Conservation (phyloP, 768 basidiomycete species). For the Mycena rebaudengoi region DNA sequence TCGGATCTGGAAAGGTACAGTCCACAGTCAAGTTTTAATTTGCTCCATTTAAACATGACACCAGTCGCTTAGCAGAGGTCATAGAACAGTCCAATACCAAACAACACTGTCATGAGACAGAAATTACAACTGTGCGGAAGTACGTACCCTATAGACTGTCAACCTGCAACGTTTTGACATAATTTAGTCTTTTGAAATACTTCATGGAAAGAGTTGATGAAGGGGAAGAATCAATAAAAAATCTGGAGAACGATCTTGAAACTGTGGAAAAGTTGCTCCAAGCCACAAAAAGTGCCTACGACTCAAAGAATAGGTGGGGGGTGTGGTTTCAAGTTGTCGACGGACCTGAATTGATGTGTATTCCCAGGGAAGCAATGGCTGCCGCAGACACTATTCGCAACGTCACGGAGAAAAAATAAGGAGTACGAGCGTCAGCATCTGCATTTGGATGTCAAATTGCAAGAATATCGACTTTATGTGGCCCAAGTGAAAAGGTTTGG, state of each 20-base stretch:
- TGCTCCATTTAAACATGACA: neutral
- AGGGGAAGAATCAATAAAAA: too few relatives aligned
- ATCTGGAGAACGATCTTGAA: too few relatives aligned
- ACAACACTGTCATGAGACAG: neutral
- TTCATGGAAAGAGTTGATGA: conserved; percentile 13
- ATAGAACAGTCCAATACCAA: neutral
- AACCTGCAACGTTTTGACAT: neutral
- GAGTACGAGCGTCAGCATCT: conserved; percentile 7
- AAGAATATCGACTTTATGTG: too few relatives aligned
- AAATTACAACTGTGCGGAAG: conserved; percentile 12
- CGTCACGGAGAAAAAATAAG: neutral
- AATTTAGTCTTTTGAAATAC: neutral
- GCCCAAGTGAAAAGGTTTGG: too few relatives aligned
- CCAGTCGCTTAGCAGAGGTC: neutral
- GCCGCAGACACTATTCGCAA: neutral
- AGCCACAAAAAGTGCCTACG: too few relatives aligned
- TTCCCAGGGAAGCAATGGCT: conserved; percentile 2
- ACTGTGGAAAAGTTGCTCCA: too few relatives aligned
- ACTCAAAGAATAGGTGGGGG: too few relatives aligned
- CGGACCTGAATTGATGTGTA: too few relatives aligned
- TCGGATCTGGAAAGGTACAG: conserved; percentile 15
- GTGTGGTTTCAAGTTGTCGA: too few relatives aligned
- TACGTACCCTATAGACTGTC: neutral
- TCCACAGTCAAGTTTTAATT: neutral
- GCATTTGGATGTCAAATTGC: neutral